Evolutionary conservation across 179 eudicot genomes (phyloP).

Genomic region (Gypsophila paniculata): DNA sequence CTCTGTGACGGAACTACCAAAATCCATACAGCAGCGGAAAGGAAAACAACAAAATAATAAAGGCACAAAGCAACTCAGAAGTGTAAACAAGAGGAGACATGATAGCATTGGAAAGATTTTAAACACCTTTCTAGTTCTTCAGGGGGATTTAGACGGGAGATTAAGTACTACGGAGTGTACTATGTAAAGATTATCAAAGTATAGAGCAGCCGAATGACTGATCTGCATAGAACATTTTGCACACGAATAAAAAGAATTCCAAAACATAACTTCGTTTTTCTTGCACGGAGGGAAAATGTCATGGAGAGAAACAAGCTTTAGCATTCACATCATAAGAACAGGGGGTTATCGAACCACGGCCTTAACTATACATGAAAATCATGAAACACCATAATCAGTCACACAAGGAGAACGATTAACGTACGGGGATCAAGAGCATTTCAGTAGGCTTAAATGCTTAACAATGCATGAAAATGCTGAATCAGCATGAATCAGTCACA

Average conservation of each 20-base stretch:
- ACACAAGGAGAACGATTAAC: too few species aligned
- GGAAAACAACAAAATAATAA: neutral
- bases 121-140: neutral
- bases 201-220: neutral
- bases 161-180: neutral
- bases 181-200: neutral
- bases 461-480: too few species aligned
- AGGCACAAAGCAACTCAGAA: neutral
- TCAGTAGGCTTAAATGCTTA: neutral
- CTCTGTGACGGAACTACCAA: neutral
- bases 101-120: neutral
- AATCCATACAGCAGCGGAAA: neutral
- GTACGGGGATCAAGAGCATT: neutral
- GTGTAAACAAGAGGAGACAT: neutral
- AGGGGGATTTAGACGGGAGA: neutral
- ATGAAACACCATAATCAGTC: neutral
- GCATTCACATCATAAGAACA: neutral
- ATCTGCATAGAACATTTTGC: neutral
- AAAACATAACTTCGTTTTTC: neutral
- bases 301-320: neutral
- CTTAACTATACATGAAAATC: neutral
- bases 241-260: neutral
- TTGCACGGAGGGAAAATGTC: neutral
- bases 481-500: neutral
- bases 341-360: neutral